A percentile compares a stretch with the other conserved stretches of the same genome.
These are phyloP conservation scores for Panellus pusillus DNA, from an alignment of 768 basidiomycete species.

Conservation along the genomic window DNA sequence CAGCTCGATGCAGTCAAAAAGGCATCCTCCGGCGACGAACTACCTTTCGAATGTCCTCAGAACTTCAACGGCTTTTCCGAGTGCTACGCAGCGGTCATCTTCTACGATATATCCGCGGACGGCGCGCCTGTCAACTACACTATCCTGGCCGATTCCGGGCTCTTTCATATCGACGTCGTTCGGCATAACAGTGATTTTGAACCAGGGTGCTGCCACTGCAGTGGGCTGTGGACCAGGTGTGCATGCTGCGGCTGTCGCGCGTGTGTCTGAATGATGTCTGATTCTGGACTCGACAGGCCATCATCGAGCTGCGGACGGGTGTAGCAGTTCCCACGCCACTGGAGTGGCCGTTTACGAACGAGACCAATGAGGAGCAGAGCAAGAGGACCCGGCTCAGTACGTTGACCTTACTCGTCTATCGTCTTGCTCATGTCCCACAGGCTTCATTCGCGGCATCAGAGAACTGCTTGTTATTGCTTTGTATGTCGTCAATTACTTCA, in stretches of 20 bases:
- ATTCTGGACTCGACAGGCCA: conserved; percentile 49
- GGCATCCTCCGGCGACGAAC: conserved; percentile 46
- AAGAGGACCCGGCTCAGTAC: conserved; percentile 56
- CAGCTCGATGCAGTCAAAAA: conserved; percentile 53
- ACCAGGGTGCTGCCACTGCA: conserved; percentile 68
- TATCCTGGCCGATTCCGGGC: conserved; percentile 64
- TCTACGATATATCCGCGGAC: conserved; percentile 53
- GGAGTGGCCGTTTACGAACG: conserved; percentile 72
- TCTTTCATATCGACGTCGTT: conserved; percentile 63
- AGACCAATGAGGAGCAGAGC: conserved; percentile 64
- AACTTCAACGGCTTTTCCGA: conserved; percentile 72
- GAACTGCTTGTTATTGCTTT: conserved; percentile 65
- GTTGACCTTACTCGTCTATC: conserved; percentile 21
- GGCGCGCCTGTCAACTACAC: conserved; percentile 63
- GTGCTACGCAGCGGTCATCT: conserved; percentile 69
- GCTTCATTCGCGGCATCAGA: conserved; percentile 62
- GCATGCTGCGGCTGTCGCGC: conserved; percentile 17
- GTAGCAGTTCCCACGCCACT: conserved; percentile 53
- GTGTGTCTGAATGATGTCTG: background rate
- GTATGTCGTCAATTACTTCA: conserved; percentile 34
- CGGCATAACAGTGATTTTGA: conserved; percentile 71
- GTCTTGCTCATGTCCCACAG: conserved; percentile 32
- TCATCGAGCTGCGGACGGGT: conserved; percentile 69
- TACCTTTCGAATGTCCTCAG: conserved; percentile 61
- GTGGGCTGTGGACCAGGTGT: conserved; percentile 71